Evolutionary conservation across 2,329 filamentous ascomycete genomes (phyloP).

Genomic region (Cercospora zeina): DNA sequence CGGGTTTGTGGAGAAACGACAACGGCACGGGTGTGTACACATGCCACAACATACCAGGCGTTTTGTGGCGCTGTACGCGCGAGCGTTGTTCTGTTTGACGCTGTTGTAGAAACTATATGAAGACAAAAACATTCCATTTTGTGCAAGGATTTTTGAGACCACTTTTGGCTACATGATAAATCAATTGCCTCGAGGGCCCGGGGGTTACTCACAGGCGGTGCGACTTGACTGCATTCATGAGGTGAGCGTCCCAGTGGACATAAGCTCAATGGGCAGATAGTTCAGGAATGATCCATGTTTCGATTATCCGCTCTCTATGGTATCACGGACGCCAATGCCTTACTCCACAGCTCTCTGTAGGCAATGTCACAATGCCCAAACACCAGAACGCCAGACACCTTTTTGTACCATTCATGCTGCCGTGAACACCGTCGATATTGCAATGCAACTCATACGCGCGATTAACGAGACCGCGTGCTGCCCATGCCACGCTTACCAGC

Average conservation of each 20-base stretch:
- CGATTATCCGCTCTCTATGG: slow-evolving; percentile 1
- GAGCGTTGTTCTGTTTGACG: slow-evolving; percentile 11
- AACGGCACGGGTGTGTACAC: slow-evolving; percentile 17
- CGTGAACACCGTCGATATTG: slow-evolving; percentile 13
- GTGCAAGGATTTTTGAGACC: background rate
- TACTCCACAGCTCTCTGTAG: background rate
- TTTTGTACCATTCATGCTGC: slow-evolving; percentile 3
- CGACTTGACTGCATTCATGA: background rate
- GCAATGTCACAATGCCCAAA: background rate
- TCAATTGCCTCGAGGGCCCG: too few relatives aligned
- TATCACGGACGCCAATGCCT: background rate
- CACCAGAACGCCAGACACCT: slow-evolving; percentile 14
- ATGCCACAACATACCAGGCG: slow-evolving; percentile 19
- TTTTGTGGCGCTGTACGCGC: slow-evolving; percentile 18
- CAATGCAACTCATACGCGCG: slow-evolving; percentile 3
- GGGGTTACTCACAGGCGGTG: too few relatives aligned
- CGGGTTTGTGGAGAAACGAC: background rate
- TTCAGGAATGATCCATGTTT: background rate
- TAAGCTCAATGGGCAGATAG: background rate
- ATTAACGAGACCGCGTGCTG: slow-evolving; percentile 60
- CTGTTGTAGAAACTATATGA: slow-evolving; percentile 4
- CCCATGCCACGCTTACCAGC: slow-evolving; percentile 91
- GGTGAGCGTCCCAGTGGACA: background rate
- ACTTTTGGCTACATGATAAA: too few relatives aligned
- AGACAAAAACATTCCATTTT: slow-evolving; percentile 8